A percentile compares a stretch with the other conserved stretches of the same genome.
Conservation (phyloP, 2,329 filamentous ascomycete genomes). For the Penicillium crustosum region DNA sequence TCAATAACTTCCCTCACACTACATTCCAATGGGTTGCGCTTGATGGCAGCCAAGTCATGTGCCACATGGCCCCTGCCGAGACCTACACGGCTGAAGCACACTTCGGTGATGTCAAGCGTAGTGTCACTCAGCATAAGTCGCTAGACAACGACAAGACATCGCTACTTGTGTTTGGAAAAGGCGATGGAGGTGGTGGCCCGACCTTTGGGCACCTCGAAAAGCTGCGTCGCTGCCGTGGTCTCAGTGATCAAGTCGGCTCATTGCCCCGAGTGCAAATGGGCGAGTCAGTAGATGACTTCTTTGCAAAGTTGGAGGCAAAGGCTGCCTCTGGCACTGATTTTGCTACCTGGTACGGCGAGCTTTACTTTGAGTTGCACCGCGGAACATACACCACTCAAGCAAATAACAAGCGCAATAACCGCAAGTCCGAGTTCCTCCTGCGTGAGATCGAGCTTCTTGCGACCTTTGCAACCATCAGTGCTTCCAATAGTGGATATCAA, state of each 20-base stretch:
- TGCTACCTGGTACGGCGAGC: slow-evolving; percentile 95
- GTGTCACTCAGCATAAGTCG: slow-evolving; percentile 89
- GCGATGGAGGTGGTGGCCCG: slow-evolving; percentile 91
- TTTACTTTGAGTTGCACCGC: slow-evolving; percentile 96
- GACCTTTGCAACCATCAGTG: slow-evolving; percentile 75
- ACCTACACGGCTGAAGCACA: slow-evolving; percentile 94
- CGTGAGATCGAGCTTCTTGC: slow-evolving; percentile 86
- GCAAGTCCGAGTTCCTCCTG: slow-evolving; percentile 78
- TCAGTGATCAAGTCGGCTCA: slow-evolving; percentile 80
- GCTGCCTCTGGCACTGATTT: slow-evolving; percentile 65
- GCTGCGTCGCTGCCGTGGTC: slow-evolving; percentile 83
- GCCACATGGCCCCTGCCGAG: slow-evolving; percentile 94
- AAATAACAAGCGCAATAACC: slow-evolving; percentile 95
- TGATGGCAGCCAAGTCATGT: slow-evolving; percentile 93
- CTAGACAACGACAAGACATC: slow-evolving; percentile 91
- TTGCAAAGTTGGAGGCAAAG: slow-evolving; percentile 79
- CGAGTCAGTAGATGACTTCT: slow-evolving; percentile 90
- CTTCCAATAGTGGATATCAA: slow-evolving; percentile 63
- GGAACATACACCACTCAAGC: slow-evolving; percentile 97
- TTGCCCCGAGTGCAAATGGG: slow-evolving; percentile 88
- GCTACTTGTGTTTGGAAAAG: slow-evolving; percentile 91
- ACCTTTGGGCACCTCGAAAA: slow-evolving; percentile 95
- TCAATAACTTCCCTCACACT: slow-evolving; percentile 97
- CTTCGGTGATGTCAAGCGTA: slow-evolving; percentile 90
- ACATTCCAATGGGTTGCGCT: slow-evolving; percentile 98